Evolutionary conservation across 2,329 filamentous ascomycete genomes (phyloP), one percentile per base, ranked within the genome.

Genomic region (Fusarium odoratissimum): DNA sequence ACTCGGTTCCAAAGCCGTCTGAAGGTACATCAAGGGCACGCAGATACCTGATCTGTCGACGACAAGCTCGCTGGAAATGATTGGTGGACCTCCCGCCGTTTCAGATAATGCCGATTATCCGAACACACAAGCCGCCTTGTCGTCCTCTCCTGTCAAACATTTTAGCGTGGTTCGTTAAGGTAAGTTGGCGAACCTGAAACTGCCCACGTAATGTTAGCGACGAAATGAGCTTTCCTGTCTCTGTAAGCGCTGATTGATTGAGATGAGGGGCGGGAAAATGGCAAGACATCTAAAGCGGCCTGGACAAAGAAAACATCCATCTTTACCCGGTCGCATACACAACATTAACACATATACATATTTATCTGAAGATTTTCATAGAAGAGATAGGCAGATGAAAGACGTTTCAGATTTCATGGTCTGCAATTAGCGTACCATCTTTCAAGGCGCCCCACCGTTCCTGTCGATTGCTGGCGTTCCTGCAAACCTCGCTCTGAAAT

Each of bases 311-410:
- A 17, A 49, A 31, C 10, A 31, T 17, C 0, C 6, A 23, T 13
- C 5, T 11, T 2, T 12, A 3, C 3, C 7, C 0, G 12, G 6
- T 31, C 3, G 5, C 28, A 12, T 3, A 3, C 12, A 1, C 3
- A 35, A n/a, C 4, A 25, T 12, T 19, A 0, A 14, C 10, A 13
- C 3, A 49, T 17, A 9, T 30, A 2, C 2, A 11, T n/a, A 13
- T 2, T 25, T 9, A 8, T 19, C 3, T 25, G 1, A 7, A 1
- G 3, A 12, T 6, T 49, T 19, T 6, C 5, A 31, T 31, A 0
- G 9, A 23, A 49, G 9, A 49, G 2, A 1, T 4, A 2, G 10
- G 8, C 2, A 33, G 8, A 33, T 33, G 12, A n/a, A 13, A 40
- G 12, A n/a, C 10, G 19, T n/a, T 21, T 40, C 38, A n/a, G 38